A percentile compares a stretch with the other conserved stretches of the same genome.
Conservation (phyloP, 345 rosid species). For the Gossypium anomalum region DNA sequence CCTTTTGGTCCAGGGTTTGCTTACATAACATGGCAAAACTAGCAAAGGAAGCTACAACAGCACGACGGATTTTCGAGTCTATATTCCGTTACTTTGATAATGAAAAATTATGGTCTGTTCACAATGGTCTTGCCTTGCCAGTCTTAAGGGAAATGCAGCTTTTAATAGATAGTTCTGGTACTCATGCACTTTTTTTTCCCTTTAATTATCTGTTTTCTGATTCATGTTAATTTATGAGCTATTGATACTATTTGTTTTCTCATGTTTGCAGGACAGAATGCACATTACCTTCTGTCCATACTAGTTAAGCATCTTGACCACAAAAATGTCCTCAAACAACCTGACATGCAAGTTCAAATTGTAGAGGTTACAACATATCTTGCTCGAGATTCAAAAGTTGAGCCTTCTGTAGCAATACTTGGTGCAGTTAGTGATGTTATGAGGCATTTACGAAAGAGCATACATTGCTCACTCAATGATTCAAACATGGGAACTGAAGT, state of each 20-base stretch:
- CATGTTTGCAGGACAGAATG: slow-evolving; percentile 61
- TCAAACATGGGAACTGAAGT: slow-evolving; percentile 55
- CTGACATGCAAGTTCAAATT: slow-evolving; percentile 71
- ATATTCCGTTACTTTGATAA: slow-evolving; percentile 80
- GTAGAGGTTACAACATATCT: slow-evolving; percentile 69
- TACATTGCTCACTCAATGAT: slow-evolving; percentile 78
- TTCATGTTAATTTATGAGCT: slow-evolving; percentile 1
- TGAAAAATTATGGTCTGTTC: slow-evolving; percentile 68
- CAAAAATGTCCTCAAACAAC: slow-evolving; percentile 78
- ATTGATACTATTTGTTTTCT: slow-evolving; percentile 11
- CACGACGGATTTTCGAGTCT: slow-evolving; percentile 83
- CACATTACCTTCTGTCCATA: slow-evolving; percentile 77
- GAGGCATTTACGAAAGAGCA: slow-evolving; percentile 87
- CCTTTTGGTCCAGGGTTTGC: slow-evolving; percentile 95
- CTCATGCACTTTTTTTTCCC: background rate
- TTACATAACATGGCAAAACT: slow-evolving; percentile 89
- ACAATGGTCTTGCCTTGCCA: slow-evolving; percentile 67
- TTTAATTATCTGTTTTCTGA: background rate
- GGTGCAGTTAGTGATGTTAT: slow-evolving; percentile 75
- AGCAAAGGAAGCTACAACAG: slow-evolving; percentile 88
- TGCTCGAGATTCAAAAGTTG: slow-evolving; percentile 60
- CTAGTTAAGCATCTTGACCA: slow-evolving; percentile 95
- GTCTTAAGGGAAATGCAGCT: slow-evolving; percentile 85
- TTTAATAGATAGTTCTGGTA: slow-evolving; percentile 82
- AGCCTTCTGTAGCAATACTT: slow-evolving; percentile 70